Base-by-base conservation (phyloP, 2,329 filamentous ascomycete species). In the Pseudogymnoascus verrucosus region DNA sequence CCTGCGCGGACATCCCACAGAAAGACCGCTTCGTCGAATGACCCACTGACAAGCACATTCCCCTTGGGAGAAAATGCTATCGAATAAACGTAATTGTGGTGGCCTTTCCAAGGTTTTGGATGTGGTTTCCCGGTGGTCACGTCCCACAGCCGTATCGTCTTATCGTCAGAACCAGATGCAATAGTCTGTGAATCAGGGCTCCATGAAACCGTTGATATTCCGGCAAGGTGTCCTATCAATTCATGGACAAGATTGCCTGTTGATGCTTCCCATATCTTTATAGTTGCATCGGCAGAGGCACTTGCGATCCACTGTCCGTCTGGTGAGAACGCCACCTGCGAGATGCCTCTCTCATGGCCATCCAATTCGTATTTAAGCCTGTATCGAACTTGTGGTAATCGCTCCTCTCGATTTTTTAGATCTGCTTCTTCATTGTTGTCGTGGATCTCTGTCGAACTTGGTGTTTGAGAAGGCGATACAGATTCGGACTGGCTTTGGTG, bases 61-160 rank as follows among this genome's bases (percentile, higher is more conserved):
- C 95, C 95, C 75, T 97, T 98, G 1, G 95, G 95, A n/a, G 91
- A 93, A 75, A 98, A 98, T 5, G 93, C 92, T 36, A 99, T 80
- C 61, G 89, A 91, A 76, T 96, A 96, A 34, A 99, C 88, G 76
- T 98, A 98, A 76, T 96, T 98, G 75, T 97, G 92, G 71, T 99
- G 95, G 2, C 95, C 93, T 23, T 89, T 81, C 68, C 98, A 80
- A 4, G 85, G 83, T 34, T 68, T 71, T 34, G 76, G 77, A 64
- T 80, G 82, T 12, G 83, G 82, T 6, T 81, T 77, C 0, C 83
- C 83, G 21, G 85, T 88, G 16, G 86, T 80, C 6, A 85, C 78
- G 71, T 97, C 90, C 95, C 95, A 99, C 1, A 99, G 79, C 2
- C 95, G 86, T 67, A 99, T 98, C 0, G 89, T 87, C 78, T 99